Base-by-base conservation (phyloP, 495 filamentous ascomycete genomes). In the Neurospora sp. region DNA sequence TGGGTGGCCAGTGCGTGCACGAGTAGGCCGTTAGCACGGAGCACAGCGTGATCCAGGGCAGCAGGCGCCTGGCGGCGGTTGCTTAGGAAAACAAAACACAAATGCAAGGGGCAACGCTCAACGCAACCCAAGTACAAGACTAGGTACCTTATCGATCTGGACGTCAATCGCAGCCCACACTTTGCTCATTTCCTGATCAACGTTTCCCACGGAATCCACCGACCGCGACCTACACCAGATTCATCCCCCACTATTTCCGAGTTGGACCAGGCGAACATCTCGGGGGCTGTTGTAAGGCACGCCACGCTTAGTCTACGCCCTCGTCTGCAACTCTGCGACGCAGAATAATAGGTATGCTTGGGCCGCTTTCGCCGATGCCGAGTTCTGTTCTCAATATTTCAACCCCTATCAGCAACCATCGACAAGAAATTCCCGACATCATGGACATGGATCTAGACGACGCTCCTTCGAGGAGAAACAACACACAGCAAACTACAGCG, bases 371-470 rank as follows among this genome's bases (percentile, higher is more conserved):
- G 72, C 79, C 79, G 61, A 78, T 78, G 39, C 76, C 73, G 39
- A 81, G 73, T 74, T 73, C 76, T 70, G 77, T 78, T 42, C 79
- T 85, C 71, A 84, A 85, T 72, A 71, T 77, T 75, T 78, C 80
- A 41, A 81, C 82, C 35, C 78, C 81, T 44, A 69, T 76, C 14
- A 71, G 72, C 22, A 74, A 20, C 59, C 75, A 74, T 47, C 76
- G 73, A 39, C 70, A 75, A 59, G 77, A 81, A 35, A 69, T 73
- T 31, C 77, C 77, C 80, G 76, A 83, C 12, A 73, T 74, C 44
- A 68, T 71, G 70, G 40, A 61, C 31, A 35, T 44, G 70, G 39
- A 61, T 71, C 18, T 44, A 18, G 70, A 44, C n/a, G 75, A 75
- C 8, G 20, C 73, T 39, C 35, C 35, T 20, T 27, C 22, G 37